A percentile compares a stretch with the other conserved stretches of the same genome.
These are phyloP conservation scores for Blastomyces emzantsi DNA, from an alignment of 2,329 filamentous ascomycete species.

Conservation along the genomic window DNA sequence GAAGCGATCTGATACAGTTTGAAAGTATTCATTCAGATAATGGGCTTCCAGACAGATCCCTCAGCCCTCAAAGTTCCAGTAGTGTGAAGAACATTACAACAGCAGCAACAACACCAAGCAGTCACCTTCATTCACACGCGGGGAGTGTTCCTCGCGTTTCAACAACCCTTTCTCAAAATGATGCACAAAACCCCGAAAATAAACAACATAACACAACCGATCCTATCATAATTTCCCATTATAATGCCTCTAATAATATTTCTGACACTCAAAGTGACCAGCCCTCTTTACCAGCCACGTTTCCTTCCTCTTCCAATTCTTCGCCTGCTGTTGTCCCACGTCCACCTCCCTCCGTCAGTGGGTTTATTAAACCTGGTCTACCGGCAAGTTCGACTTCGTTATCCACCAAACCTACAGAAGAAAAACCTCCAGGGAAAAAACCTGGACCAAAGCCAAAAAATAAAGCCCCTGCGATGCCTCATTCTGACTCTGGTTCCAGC, in stretches of 20 bases:
- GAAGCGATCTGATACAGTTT: not conserved
- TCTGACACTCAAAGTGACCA: not conserved
- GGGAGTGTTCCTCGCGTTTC: not conserved
- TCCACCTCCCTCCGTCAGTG: not conserved
- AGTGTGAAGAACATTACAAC: not conserved
- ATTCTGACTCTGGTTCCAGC: not conserved
- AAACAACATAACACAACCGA: not conserved
- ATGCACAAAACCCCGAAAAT: not conserved
- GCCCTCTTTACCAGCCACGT: not conserved
- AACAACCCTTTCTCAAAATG: not conserved
- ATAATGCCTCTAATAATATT: not conserved
- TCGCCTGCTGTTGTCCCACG: not conserved
- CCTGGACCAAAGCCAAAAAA: slow-evolving; percentile 1
- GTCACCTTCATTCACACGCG: no score
- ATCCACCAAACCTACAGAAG: not conserved
- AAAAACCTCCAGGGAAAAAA: not conserved
- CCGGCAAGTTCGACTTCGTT: not conserved
- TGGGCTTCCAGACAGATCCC: not conserved
- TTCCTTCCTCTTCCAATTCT: not conserved
- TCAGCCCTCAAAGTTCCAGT: not conserved
- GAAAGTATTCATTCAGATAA: not conserved
- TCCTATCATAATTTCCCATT: not conserved
- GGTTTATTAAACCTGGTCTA: not conserved
- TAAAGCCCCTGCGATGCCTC: not conserved
- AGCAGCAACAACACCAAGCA: not conserved